Percentiles rank a stretch among this genome's conserved stretches.
phyloP scores from a whole-genome alignment of 2,329 filamentous ascomycete species.

The Colletotrichum tanaceti region DNA sequence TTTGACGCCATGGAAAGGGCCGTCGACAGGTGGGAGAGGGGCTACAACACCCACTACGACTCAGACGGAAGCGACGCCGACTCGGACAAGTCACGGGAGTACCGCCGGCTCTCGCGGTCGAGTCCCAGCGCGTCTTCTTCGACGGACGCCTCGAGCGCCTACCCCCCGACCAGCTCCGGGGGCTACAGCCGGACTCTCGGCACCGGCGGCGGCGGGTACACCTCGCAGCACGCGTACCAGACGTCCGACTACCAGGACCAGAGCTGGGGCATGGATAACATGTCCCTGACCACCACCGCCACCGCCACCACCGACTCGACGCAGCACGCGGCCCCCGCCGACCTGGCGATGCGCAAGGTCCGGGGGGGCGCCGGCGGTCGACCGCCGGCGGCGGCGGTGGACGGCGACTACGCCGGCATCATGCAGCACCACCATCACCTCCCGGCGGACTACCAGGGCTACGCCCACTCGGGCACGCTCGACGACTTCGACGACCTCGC shows the following conservation, averaged over 20 bases:
- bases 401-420: slow-evolving; percentile 15
- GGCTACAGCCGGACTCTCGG: slow-evolving; percentile 32
- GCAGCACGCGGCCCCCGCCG: not conserved
- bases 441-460: slow-evolving; percentile 25
- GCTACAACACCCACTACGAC: slow-evolving; percentile 31
- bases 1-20: slow-evolving; percentile 37
- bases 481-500: slow-evolving; percentile 34
- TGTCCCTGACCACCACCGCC: slow-evolving; percentile 5
- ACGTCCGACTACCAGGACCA: slow-evolving; percentile 31
- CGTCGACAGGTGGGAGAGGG: slow-evolving; percentile 36
- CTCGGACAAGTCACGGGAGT: slow-evolving; percentile 33
- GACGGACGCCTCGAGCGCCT: slow-evolving; percentile 35
- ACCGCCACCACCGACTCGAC: slow-evolving; percentile 10
- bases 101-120: slow-evolving; percentile 29
- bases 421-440: no score
- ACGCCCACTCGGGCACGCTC: slow-evolving; percentile 20
- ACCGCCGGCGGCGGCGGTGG: no score
- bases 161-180: slow-evolving; percentile 23
- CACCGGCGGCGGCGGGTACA: slow-evolving; percentile 12
- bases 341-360: not conserved
- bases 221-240: slow-evolving; percentile 22
- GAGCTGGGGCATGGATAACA: slow-evolving; percentile 30
- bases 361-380: slow-evolving; percentile 1
- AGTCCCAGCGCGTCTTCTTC: slow-evolving; percentile 34
- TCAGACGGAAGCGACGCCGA: slow-evolving; percentile 37